Evolutionary conservation across 345 rosid species (phyloP).

Genomic region (Aethionema arabicum): DNA sequence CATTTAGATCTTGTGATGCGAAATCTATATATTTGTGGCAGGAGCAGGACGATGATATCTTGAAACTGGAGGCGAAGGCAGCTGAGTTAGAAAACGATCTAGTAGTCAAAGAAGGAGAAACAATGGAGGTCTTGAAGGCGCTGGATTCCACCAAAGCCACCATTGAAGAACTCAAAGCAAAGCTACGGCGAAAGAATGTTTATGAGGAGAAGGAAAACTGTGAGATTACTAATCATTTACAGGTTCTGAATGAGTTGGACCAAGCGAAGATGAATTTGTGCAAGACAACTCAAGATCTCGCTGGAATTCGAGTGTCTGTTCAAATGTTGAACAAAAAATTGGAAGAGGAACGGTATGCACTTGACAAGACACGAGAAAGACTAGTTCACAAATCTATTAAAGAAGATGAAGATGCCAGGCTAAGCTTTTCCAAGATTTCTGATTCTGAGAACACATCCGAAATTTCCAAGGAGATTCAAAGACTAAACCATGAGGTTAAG

Average conservation of each 20-base stretch:
- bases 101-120: slow-evolving; percentile 70
- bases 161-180: slow-evolving; percentile 66
- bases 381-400: too few relatives aligned
- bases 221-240: too few relatives aligned
- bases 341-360: slow-evolving; percentile 61
- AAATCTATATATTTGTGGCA: slow-evolving; percentile 4
- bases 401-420: too few relatives aligned
- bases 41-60: slow-evolving; percentile 24
- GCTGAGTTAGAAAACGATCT: slow-evolving; percentile 67
- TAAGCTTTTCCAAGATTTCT: too few relatives aligned
- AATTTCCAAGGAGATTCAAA: slow-evolving; percentile 65
- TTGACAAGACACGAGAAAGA: slow-evolving; percentile 69
- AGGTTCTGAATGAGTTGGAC: slow-evolving; percentile 58
- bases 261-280: slow-evolving; percentile 82
- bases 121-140: slow-evolving; percentile 70
- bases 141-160: slow-evolving; percentile 64
- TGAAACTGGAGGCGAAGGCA: slow-evolving; percentile 55
- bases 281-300: slow-evolving; percentile 73
- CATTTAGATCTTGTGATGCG: slow-evolving; percentile 12
- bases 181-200: slow-evolving; percentile 25
- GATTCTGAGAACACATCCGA: slow-evolving; percentile 50
- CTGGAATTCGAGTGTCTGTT: slow-evolving; percentile 68
- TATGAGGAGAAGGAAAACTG: slow-evolving; percentile 37
- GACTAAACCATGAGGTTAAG: slow-evolving; percentile 67
- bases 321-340: slow-evolving; percentile 64